These are phyloP conservation scores for Brassica cretica DNA, from an alignment of 345 rosid species.

Conservation along the genomic window DNA sequence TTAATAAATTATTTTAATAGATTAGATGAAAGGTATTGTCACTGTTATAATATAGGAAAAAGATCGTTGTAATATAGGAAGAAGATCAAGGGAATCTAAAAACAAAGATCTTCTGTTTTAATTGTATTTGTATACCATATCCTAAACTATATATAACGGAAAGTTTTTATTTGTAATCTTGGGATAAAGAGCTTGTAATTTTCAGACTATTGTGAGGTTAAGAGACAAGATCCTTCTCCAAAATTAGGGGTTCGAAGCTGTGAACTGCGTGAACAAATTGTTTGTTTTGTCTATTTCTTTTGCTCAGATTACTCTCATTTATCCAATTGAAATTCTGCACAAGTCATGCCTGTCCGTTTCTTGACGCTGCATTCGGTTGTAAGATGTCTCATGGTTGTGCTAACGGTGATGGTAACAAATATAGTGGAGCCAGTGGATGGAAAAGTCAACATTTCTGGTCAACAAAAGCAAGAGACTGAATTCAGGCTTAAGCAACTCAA, in stretches of 20 bases:
- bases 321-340: not conserved
- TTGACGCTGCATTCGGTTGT: not conserved
- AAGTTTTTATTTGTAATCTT: not conserved
- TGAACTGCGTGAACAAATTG: not conserved
- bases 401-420: conserved; percentile 4
- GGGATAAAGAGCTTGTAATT: not conserved
- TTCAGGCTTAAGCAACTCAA: conserved; percentile 5
- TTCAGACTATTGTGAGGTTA: not conserved
- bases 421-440: not conserved
- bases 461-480: conserved; percentile 1
- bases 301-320: not conserved
- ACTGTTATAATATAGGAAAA: too few relatives aligned
- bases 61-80: too few relatives aligned
- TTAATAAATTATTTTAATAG: too few relatives aligned
- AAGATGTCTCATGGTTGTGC: not conserved
- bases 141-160: too few relatives aligned
- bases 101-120: too few relatives aligned
- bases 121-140: too few relatives aligned
- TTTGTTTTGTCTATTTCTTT: not conserved
- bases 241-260: not conserved
- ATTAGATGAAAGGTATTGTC: too few relatives aligned
- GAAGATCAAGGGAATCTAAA: too few relatives aligned
- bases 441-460: not conserved
- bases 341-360: not conserved
- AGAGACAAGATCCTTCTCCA: not conserved